Percentiles rank a stretch among this genome's conserved stretches.
Evolutionary conservation across 2,329 filamentous ascomycete genomes (phyloP).

Genomic region (Penicillium sp.): DNA sequence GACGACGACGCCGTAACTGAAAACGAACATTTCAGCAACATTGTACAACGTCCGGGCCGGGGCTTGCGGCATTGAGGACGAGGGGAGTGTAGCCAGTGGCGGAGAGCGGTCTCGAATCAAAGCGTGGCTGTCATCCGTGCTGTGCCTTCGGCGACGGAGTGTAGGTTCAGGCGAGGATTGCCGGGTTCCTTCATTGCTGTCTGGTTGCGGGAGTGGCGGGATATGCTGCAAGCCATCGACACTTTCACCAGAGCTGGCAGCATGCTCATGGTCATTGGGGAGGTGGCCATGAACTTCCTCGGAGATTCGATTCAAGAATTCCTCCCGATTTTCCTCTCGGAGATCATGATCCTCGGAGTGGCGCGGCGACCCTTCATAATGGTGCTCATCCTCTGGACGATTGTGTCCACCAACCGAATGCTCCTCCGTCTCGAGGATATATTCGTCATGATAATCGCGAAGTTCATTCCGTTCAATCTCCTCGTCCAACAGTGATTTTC

Average conservation of each 20-base stretch:
- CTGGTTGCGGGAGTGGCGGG: conserved; percentile 1
- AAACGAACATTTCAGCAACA: conserved; percentile 92
- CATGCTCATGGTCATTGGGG: conserved; percentile 9
- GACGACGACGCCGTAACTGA: conserved; percentile 93
- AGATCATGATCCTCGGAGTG: conserved; percentile 15
- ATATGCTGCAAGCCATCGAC: background rate
- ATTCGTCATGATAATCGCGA: conserved; percentile 86
- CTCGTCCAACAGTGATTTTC: conserved; percentile 87
- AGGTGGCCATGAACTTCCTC: conserved; percentile 15
- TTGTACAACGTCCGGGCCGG: conserved; percentile 67
- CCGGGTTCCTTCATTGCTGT: conserved; percentile 3
- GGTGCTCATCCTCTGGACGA: conserved; percentile 32
- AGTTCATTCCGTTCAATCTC: conserved; percentile 94
- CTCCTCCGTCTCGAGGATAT: conserved; percentile 66
- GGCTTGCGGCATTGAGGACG: conserved; percentile 27
- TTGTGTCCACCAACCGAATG: conserved; percentile 44
- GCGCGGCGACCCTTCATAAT: conserved; percentile 18
- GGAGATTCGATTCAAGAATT: conserved; percentile 15
- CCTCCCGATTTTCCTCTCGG: conserved; percentile 10
- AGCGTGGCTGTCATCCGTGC: conserved; percentile 25
- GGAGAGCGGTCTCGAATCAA: conserved; percentile 29
- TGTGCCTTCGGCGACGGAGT: conserved; percentile 23
- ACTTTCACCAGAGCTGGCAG: conserved; percentile 1
- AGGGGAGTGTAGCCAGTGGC: conserved; percentile 47
- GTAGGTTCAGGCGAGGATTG: conserved; percentile 13